phyloP scores from a whole-genome alignment of 2,329 filamentous ascomycete species.

The Aciculosporium take region DNA sequence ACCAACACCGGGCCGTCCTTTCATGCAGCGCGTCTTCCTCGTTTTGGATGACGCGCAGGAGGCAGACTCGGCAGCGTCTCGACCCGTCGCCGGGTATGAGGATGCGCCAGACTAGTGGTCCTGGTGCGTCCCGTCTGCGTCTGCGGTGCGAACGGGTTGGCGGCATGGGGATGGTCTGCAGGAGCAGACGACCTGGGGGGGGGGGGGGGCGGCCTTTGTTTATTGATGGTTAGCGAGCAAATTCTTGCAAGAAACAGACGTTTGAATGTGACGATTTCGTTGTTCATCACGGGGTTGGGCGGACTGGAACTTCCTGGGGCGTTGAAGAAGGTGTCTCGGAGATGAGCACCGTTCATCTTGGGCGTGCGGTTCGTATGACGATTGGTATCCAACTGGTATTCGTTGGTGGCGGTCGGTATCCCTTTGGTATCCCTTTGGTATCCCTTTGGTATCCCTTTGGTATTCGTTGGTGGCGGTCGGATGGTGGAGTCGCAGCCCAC shows the following conservation, averaged over 20 bases:
- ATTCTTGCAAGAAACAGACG: background rate
- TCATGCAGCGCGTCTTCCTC: slow-evolving; percentile 44
- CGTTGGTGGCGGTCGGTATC: too few species aligned
- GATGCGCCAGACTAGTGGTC: background rate
- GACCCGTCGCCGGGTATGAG: background rate
- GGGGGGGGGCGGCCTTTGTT: background rate
- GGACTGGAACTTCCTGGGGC: background rate
- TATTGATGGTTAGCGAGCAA: slow-evolving; percentile 2
- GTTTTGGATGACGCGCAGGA: slow-evolving; percentile 26
- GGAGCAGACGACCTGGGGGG: background rate
- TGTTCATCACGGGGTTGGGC: too few species aligned
- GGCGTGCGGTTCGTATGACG: too few species aligned
- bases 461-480: too few species aligned
- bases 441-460: too few species aligned
- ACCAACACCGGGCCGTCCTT: slow-evolving; percentile 22
- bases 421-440: too few species aligned
- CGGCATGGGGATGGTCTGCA: background rate
- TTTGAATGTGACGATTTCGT: background rate
- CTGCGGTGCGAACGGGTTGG: background rate
- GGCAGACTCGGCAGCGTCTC: too few species aligned
- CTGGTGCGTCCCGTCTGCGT: too few species aligned
- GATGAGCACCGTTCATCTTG: too few species aligned
- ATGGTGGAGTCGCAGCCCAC: too few species aligned
- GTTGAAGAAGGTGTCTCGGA: background rate
- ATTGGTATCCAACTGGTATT: too few species aligned